These are phyloP conservation scores for Thelephora terrestris DNA, from an alignment of 1,284 basidiomycete genomes.

Conservation along the genomic window DNA sequence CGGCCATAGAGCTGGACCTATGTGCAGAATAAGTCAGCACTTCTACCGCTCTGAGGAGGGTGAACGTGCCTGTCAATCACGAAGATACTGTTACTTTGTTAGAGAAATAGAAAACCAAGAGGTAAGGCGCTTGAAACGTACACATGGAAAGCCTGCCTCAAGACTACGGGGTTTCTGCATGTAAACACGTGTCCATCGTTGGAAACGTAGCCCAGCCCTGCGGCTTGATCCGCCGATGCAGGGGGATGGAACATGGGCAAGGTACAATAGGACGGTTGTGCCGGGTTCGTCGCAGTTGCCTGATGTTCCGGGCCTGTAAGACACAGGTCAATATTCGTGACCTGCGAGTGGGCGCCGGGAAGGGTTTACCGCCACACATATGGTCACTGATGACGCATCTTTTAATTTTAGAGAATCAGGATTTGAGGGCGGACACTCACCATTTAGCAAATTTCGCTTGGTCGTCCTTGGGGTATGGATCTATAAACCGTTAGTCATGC, in stretches of 20 bases:
- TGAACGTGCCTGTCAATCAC: slow-evolving; percentile 39
- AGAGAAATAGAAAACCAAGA: background rate
- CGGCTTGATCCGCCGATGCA: slow-evolving; percentile 18
- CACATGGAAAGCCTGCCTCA: slow-evolving; percentile 53
- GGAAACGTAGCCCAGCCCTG: slow-evolving; percentile 39
- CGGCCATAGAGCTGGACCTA: slow-evolving; percentile 45
- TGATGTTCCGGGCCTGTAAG: slow-evolving; percentile 40
- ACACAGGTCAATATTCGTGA: background rate
- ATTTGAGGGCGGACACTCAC: too few relatives aligned
- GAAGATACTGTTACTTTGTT: slow-evolving; percentile 31
- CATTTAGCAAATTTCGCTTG: slow-evolving; percentile 44
- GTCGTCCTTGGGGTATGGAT: slow-evolving; percentile 50
- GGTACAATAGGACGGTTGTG: slow-evolving; percentile 45
- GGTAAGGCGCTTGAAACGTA: slow-evolving; percentile 21
- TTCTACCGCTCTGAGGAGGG: too few relatives aligned
- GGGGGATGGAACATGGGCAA: slow-evolving; percentile 45
- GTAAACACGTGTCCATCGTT: slow-evolving; percentile 43
- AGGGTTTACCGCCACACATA: too few relatives aligned
- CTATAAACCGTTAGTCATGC: slow-evolving; percentile 16
- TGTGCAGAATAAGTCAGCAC: too few relatives aligned
- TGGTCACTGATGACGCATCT: too few relatives aligned
- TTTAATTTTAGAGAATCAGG: background rate
- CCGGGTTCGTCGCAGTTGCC: slow-evolving; percentile 25
- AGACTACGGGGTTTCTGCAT: slow-evolving; percentile 44
- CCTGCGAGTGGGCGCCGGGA: too few relatives aligned